Conservation (phyloP, 1,284 basidiomycete species). For the Porodaedalea pini region DNA sequence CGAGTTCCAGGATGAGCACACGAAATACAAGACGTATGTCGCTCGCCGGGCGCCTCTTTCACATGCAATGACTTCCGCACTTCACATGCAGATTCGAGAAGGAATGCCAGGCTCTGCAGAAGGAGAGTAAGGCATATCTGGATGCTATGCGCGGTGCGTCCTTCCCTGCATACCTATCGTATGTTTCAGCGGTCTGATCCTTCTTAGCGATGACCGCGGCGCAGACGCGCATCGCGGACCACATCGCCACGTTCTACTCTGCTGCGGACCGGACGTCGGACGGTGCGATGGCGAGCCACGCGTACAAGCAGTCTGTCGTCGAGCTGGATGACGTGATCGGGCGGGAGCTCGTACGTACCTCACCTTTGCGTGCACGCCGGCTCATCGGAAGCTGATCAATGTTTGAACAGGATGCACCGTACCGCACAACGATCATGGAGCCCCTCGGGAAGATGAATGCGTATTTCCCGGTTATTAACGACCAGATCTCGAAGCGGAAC, state of each 20-base stretch:
- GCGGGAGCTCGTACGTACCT: constrained; percentile 71
- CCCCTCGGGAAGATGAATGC: constrained; percentile 94
- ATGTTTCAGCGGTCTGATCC: constrained; percentile 1
- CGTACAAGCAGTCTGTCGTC: constrained; percentile 93
- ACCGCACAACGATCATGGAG: constrained; percentile 92
- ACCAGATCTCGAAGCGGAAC: constrained; percentile 90
- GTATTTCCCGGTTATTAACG: constrained; percentile 93
- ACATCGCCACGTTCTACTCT: constrained; percentile 90
- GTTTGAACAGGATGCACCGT: constrained; percentile 83
- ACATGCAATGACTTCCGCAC: constrained; percentile 2
- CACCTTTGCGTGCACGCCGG: no score
- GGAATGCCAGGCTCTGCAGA: constrained; percentile 87
- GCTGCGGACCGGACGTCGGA: constrained; percentile 82
- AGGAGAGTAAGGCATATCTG: constrained; percentile 92
- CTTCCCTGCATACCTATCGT: background rate
- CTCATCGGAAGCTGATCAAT: background rate
- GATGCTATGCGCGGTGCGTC: constrained; percentile 84
- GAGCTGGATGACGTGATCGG: constrained; percentile 87
- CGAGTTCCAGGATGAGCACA: constrained; percentile 91
- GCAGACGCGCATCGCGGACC: constrained; percentile 93
- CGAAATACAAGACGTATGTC: constrained; percentile 83
- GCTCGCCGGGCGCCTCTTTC: no score
- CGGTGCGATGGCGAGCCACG: constrained; percentile 94
- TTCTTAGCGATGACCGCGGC: constrained; percentile 82
- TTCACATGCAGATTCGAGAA: constrained; percentile 76